Conservation (phyloP, 2,329 filamentous ascomycete species). For the Scytalidium lignicola region DNA sequence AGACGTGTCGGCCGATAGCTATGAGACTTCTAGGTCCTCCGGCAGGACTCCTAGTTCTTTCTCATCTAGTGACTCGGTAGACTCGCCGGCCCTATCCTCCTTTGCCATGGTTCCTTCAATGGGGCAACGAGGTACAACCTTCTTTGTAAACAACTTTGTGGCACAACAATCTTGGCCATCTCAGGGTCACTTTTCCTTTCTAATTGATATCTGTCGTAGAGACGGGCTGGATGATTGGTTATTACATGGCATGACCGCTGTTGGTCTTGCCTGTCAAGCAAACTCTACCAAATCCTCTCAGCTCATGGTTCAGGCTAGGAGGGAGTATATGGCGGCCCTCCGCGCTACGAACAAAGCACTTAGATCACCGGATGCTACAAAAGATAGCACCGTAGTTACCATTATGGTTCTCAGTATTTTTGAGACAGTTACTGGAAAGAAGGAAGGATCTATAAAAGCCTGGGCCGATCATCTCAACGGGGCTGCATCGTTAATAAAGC, state of each 20-base stretch:
- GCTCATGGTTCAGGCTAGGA: conserved; percentile 40
- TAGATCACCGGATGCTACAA: conserved; percentile 37
- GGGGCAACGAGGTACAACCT: conserved; percentile 9
- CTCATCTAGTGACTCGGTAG: neutral
- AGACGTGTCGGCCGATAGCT: neutral
- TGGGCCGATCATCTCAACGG: conserved; percentile 49
- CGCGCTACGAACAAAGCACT: conserved; percentile 42
- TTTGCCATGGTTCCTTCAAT: conserved; percentile 5
- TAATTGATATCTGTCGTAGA: conserved; percentile 5
- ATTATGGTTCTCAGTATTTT: conserved; percentile 47
- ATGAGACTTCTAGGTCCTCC: neutral
- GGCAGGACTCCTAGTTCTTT: neutral
- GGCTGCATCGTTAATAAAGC: conserved; percentile 40
- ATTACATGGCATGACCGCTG: conserved; percentile 37
- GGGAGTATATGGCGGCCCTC: conserved; percentile 44
- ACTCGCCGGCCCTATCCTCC: neutral
- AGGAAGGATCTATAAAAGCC: conserved; percentile 22
- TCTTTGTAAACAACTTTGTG: conserved; percentile 11
- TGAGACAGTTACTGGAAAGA: conserved; percentile 41
- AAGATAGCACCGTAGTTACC: conserved; percentile 47
- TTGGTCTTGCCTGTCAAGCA: conserved; percentile 45
- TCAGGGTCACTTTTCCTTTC: conserved; percentile 7
- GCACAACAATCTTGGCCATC: conserved; percentile 2
- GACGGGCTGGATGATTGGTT: conserved; percentile 4
- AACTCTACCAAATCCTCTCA: conserved; percentile 27